Percentiles rank a stretch among this genome's conserved stretches.
Evolutionary conservation across 345 rosid genomes (phyloP).

Genomic region (Lepidium didymum): DNA sequence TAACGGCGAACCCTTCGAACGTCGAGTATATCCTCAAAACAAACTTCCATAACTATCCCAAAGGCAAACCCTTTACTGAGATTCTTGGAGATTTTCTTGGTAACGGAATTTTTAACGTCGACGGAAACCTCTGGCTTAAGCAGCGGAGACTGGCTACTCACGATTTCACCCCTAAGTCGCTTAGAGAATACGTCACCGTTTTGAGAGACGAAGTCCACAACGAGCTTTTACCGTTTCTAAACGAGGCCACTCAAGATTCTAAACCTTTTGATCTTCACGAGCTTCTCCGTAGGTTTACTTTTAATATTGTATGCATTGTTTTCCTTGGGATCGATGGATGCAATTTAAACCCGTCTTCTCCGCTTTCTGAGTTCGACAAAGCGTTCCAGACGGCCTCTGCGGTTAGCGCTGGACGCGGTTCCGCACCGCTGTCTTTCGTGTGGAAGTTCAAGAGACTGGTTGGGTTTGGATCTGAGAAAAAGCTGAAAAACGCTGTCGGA

Average conservation of each 20-base stretch:
- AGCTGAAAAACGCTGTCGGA: constrained; percentile 39
- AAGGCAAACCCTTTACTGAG: constrained; percentile 83
- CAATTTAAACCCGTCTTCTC: constrained; percentile 31
- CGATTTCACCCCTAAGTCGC: constrained; percentile 38
- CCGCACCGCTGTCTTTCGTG: constrained; percentile 37
- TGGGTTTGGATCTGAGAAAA: constrained; percentile 49
- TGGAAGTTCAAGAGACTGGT: constrained; percentile 64
- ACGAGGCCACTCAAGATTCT: constrained; percentile 24
- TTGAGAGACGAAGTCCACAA: constrained; percentile 37
- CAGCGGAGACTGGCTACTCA: constrained; percentile 57
- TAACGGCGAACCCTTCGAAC: constrained; percentile 69
- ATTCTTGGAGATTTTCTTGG: constrained; percentile 81
- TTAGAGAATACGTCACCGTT: constrained; percentile 34
- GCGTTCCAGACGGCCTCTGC: constrained; percentile 56
- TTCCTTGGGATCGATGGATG: constrained; percentile 45
- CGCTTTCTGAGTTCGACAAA: constrained; percentile 25
- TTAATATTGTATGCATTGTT: constrained; percentile 43
- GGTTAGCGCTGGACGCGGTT: constrained; percentile 53
- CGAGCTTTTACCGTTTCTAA: constrained; percentile 41
- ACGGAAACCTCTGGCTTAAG: constrained; percentile 48
- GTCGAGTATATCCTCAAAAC: constrained; percentile 76
- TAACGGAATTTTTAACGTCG: constrained; percentile 61
- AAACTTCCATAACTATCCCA: constrained; percentile 80
- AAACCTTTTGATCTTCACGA: constrained; percentile 48
- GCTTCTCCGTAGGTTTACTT: constrained; percentile 43